These are phyloP conservation scores for Hydnomerulius pinastri DNA, from an alignment of 768 basidiomycete species.

Conservation along the genomic window DNA sequence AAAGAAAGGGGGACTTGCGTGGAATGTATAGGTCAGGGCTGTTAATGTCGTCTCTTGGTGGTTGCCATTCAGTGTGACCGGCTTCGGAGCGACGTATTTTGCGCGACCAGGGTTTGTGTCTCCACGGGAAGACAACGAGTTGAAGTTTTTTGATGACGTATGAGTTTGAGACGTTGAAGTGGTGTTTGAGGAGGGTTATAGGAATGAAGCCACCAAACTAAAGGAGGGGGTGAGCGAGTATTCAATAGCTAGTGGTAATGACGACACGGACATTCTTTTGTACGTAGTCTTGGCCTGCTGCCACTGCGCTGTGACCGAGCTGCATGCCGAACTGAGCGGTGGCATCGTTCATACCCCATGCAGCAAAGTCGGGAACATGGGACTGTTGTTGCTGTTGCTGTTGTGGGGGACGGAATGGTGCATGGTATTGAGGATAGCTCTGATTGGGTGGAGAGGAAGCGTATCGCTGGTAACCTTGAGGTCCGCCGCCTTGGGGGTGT, in stretches of 20 bases:
- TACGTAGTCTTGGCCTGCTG: slow-evolving; percentile 94
- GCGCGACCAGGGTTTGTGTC: slow-evolving; percentile 85
- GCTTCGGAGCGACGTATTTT: slow-evolving; percentile 65
- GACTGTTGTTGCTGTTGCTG: too few relatives aligned
- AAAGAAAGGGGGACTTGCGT: slow-evolving; percentile 42
- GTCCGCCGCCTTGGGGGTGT: too few relatives aligned
- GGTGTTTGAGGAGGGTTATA: slow-evolving; percentile 75
- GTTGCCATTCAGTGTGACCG: slow-evolving; percentile 70
- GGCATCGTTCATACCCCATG: slow-evolving; percentile 88
- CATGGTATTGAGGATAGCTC: too few relatives aligned
- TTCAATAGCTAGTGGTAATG: neutral
- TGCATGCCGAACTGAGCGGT: slow-evolving; percentile 98
- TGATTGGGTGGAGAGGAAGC: too few relatives aligned
- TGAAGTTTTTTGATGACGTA: slow-evolving; percentile 91
- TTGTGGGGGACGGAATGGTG: slow-evolving; percentile 38
- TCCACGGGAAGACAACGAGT: slow-evolving; percentile 93
- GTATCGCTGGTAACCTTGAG: slow-evolving; percentile 43
- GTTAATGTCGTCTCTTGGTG: slow-evolving; percentile 94
- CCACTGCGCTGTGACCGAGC: slow-evolving; percentile 87
- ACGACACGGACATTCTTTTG: slow-evolving; percentile 77
- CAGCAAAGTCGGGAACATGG: slow-evolving; percentile 49
- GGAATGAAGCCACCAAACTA: slow-evolving; percentile 85
- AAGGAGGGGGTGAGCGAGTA: slow-evolving; percentile 1
- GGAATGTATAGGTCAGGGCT: slow-evolving; percentile 97
- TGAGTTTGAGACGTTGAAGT: slow-evolving; percentile 94